Evolutionary conservation across 1,139 yeast genomes (phyloP), one percentile per base, ranked within the genome.

Genomic region (Trichomonascaceae sp.): DNA sequence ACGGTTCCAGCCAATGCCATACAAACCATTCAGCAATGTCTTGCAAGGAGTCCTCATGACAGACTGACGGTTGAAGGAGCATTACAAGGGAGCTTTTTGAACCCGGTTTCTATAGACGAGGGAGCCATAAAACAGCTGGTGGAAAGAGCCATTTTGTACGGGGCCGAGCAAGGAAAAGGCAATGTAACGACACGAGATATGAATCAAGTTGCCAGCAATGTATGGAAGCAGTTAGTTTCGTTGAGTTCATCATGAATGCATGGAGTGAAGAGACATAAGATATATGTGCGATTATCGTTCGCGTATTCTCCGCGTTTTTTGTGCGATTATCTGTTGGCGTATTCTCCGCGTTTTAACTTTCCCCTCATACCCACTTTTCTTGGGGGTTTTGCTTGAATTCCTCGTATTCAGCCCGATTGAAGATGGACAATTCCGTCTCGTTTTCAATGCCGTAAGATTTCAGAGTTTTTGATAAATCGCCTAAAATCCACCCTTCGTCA

Each of bases 341-440:
- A 22, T 8, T 27, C 12, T 27, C 12, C 12, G 12, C 32, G 5
- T 5, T 7, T 27, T 27, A 8, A 22, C 9, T 6, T 10, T 2
- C 32, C 12, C 32, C 2, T 20, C 32, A 47, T 4, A 50, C 30
- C 99, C 99, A 93, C 68, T 87, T 87, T 66, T 90, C 97, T 63
- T 83, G 90, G 0, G 99, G 99, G 62, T 90, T 85, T 48, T 76
- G 75, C 72, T 87, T 87, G 71, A 75, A 93, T 49, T 73, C 81
- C 22, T 74, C 74, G 68, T 91, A 93, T 48, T 80, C 93, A 3
- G 70, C 77, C 66, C 74, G 70, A 58, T 87, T 87, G 73, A 84
- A 93, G 24, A 87, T 66, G 47, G 96, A 87, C 50, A 93, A 71
- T 66, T 93, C 99, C 1, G 98, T 89, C 71, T 93, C 99, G 69